These are phyloP conservation scores for Penicillium bialowiezense DNA, from an alignment of 495 filamentous ascomycete species.

Conservation along the genomic window DNA sequence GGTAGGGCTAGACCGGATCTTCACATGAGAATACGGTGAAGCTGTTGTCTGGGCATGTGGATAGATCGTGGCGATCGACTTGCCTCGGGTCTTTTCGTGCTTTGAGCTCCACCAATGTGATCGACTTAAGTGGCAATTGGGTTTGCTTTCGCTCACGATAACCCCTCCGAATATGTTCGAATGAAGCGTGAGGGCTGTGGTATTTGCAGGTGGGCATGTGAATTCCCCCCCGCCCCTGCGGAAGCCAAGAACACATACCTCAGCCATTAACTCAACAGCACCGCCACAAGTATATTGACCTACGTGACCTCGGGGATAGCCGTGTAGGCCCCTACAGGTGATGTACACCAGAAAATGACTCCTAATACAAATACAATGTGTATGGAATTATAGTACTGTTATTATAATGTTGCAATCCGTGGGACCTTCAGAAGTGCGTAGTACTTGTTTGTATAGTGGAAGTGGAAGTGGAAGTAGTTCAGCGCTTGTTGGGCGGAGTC, in stretches of 20 bases:
- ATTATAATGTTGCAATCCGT: neutral
- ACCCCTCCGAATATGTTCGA: neutral
- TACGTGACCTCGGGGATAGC: too few relatives aligned
- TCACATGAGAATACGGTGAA: conserved; percentile 20
- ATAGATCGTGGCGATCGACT: conserved; percentile 7
- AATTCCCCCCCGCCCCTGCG: neutral
- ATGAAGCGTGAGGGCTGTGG: neutral
- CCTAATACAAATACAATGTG: too few relatives aligned
- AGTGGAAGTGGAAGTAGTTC: too few relatives aligned
- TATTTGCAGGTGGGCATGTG: neutral
- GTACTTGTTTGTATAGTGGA: too few relatives aligned
- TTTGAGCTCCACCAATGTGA: neutral
- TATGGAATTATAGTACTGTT: neutral
- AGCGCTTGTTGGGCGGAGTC: conserved; percentile 5
- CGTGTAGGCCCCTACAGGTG: too few relatives aligned
- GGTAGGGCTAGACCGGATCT: neutral
- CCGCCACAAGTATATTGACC: too few relatives aligned
- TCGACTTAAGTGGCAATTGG: conserved; percentile 13
- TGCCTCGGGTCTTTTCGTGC: conserved; percentile 27
- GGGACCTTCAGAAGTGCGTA: too few relatives aligned
- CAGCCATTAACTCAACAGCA: neutral
- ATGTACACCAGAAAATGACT: too few relatives aligned
- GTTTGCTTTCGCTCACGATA: neutral
- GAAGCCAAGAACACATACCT: neutral
- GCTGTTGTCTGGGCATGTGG: conserved; percentile 13